A percentile compares a stretch with the other conserved stretches of the same genome.
phyloP scores from a whole-genome alignment of 2,329 filamentous ascomycete genomes.

The Atkinsonella hypoxylon region DNA sequence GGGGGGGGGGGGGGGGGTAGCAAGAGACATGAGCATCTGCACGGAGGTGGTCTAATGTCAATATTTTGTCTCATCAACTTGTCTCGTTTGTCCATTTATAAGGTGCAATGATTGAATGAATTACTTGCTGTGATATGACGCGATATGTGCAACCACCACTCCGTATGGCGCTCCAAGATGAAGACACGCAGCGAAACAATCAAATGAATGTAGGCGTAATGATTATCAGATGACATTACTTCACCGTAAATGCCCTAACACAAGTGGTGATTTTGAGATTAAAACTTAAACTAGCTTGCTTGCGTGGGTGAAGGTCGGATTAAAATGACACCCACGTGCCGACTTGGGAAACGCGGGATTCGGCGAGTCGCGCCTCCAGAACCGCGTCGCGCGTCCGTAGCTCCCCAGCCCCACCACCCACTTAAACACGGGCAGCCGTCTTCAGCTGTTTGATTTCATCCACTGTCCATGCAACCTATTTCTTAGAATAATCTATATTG shows the following conservation, averaged over 20 bases:
- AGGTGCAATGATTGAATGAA: background rate
- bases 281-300: too few species aligned
- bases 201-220: too few species aligned
- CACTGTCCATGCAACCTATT: background rate
- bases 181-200: too few species aligned
- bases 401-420: constrained; percentile 12
- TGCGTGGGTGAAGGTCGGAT: too few species aligned
- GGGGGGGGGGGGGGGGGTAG: too few species aligned
- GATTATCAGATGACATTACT: too few species aligned
- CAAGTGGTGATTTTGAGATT: too few species aligned
- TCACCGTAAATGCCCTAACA: too few species aligned
- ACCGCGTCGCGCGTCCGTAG: constrained; percentile 20
- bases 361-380: constrained; percentile 11
- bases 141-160: too few species aligned
- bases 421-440: constrained; percentile 9
- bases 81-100: background rate
- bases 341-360: background rate
- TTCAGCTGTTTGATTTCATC: background rate
- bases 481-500: background rate
- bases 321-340: too few species aligned
- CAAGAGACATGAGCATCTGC: constrained; percentile 11
- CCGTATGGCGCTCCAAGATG: too few species aligned
- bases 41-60: constrained; percentile 4
- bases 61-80: background rate
- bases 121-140: background rate